These are phyloP conservation scores for Pseudonitzschia delicatissima DNA, from an alignment of 108 stramenopile species.

Conservation along the genomic window DNA sequence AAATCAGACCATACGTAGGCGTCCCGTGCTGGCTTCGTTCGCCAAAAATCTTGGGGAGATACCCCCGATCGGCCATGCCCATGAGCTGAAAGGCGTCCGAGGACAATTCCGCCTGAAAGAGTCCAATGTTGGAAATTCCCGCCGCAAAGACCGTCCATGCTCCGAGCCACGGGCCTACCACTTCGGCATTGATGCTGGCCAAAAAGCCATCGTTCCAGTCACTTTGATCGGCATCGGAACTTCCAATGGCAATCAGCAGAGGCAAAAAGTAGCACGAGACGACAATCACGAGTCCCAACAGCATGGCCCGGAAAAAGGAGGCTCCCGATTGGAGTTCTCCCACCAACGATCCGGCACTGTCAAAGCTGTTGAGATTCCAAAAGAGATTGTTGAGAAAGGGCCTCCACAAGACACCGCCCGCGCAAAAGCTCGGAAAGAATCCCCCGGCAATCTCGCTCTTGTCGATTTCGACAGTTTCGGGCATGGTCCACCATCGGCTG, in stretches of 20 bases:
- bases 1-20: slow-evolving; percentile 81
- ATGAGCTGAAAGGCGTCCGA: slow-evolving; percentile 90
- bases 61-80: slow-evolving; percentile 92
- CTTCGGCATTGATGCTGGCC: slow-evolving; percentile 63
- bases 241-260: slow-evolving; percentile 68
- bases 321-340: slow-evolving; percentile 83
- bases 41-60: slow-evolving; percentile 80
- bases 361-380: slow-evolving; percentile 95
- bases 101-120: slow-evolving; percentile 94
- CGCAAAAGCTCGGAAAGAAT: slow-evolving; percentile 31
- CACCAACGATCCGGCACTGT: slow-evolving; percentile 81
- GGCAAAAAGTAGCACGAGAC: slow-evolving; percentile 77
- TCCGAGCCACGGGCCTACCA: slow-evolving; percentile 90
- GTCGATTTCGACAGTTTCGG: slow-evolving; percentile 30
- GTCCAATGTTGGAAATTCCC: slow-evolving; percentile 81
- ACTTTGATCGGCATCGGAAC: slow-evolving; percentile 41
- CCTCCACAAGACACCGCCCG: slow-evolving; percentile 83
- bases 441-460: slow-evolving; percentile 45
- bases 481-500: slow-evolving; percentile 74
- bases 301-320: slow-evolving; percentile 77
- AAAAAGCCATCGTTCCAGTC: slow-evolving; percentile 88
- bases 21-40: slow-evolving; percentile 79
- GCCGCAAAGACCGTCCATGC: slow-evolving; percentile 91
- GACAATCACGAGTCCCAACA: slow-evolving; percentile 60
- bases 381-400: slow-evolving; percentile 93